These are phyloP conservation scores for Pseudozyma sp. DNA, from an alignment of 1,284 basidiomycete species.

Conservation along the genomic window DNA sequence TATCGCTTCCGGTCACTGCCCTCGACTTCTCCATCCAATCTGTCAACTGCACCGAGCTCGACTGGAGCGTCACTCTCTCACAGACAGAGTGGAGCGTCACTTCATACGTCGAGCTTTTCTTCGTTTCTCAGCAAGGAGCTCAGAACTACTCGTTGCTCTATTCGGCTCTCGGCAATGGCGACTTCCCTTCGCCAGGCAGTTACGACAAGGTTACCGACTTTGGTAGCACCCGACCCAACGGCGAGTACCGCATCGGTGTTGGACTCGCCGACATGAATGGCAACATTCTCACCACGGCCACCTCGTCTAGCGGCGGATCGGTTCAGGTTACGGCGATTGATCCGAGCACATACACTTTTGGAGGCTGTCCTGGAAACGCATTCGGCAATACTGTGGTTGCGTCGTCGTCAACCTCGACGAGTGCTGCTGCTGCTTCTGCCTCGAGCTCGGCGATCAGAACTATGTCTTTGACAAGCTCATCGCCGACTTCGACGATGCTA, in stretches of 20 bases:
- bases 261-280: slow-evolving; percentile 19
- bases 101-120: slow-evolving; percentile 26
- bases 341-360: slow-evolving; percentile 14
- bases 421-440: neutral
- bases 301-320: neutral
- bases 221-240: slow-evolving; percentile 10
- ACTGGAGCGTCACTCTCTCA: slow-evolving; percentile 16
- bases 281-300: slow-evolving; percentile 12
- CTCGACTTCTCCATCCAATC: slow-evolving; percentile 19
- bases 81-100: slow-evolving; percentile 31
- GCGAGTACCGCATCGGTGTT: slow-evolving; percentile 22
- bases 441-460: neutral
- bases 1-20: slow-evolving; percentile 1
- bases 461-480: neutral
- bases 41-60: slow-evolving; percentile 25
- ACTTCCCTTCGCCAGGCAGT: slow-evolving; percentile 10
- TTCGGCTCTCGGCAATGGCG: slow-evolving; percentile 7
- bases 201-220: slow-evolving; percentile 15
- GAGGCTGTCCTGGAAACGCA: neutral
- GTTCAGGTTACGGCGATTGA: slow-evolving; percentile 22
- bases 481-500: neutral
- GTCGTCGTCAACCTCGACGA: neutral
- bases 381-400: neutral
- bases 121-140: slow-evolving; percentile 6
- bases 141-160: slow-evolving; percentile 35